Conservation (phyloP, 306 rosid genomes). For the Rosa chinensis region DNA sequence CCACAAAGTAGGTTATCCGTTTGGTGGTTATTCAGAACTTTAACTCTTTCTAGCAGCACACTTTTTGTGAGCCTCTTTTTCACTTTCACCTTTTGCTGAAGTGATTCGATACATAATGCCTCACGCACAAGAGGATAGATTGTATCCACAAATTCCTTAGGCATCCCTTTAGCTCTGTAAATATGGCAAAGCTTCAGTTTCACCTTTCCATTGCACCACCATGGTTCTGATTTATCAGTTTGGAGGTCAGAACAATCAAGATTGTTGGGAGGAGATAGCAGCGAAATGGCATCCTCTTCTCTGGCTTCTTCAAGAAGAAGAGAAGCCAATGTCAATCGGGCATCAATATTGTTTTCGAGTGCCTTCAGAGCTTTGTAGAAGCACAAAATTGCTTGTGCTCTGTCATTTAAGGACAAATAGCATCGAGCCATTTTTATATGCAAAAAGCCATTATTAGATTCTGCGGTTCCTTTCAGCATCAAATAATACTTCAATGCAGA, state of each 20-base stretch:
- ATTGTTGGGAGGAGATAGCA: slow-evolving; percentile 66
- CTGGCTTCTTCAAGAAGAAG: slow-evolving; percentile 81
- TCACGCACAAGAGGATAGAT: slow-evolving; percentile 44
- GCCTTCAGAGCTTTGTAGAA: slow-evolving; percentile 66
- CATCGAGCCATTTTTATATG: slow-evolving; percentile 70
- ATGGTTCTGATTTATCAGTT: slow-evolving; percentile 52
- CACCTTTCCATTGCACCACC: slow-evolving; percentile 70
- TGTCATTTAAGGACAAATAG: slow-evolving; percentile 52
- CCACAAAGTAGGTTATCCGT: slow-evolving; percentile 58
- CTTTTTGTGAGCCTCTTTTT: slow-evolving; percentile 67
- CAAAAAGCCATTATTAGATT: slow-evolving; percentile 38
- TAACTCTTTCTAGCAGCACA: slow-evolving; percentile 63
- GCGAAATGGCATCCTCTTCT: slow-evolving; percentile 71
- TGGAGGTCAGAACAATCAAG: slow-evolving; percentile 46
- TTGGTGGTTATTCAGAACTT: slow-evolving; percentile 49
- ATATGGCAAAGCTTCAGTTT: slow-evolving; percentile 49
- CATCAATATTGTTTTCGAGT: slow-evolving; percentile 60
- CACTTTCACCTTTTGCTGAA: slow-evolving; percentile 48
- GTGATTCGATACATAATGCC: slow-evolving; percentile 41
- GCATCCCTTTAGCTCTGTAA: slow-evolving; percentile 44
- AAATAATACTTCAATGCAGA: slow-evolving; percentile 69
- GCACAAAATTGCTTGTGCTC: slow-evolving; percentile 59
- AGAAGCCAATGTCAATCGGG: slow-evolving; percentile 74
- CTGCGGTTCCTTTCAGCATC: slow-evolving; percentile 51
- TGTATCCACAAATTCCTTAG: slow-evolving; percentile 42